phyloP scores from a whole-genome alignment of 495 filamentous ascomycete genomes.

The Sordaria brevicollis region DNA sequence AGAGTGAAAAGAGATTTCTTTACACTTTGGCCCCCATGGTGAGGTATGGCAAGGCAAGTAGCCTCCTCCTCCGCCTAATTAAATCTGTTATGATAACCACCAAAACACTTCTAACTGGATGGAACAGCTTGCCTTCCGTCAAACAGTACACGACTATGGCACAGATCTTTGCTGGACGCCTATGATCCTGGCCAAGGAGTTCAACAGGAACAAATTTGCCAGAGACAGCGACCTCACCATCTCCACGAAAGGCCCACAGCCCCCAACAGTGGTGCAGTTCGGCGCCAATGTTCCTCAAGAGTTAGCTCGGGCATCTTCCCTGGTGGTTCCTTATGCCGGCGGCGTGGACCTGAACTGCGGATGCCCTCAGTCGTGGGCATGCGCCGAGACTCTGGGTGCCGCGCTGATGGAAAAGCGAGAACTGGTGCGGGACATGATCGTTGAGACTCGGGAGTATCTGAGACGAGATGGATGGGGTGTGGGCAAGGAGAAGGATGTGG shows the following conservation, averaged over 20 bases:
- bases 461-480: slow-evolving; percentile 34
- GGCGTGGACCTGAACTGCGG: slow-evolving; percentile 62
- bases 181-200: slow-evolving; percentile 65
- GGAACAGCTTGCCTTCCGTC: slow-evolving; percentile 48
- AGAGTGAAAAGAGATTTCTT: slow-evolving; percentile 38
- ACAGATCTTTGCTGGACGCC: slow-evolving; percentile 58
- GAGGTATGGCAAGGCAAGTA: slow-evolving; percentile 45
- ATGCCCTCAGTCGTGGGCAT: slow-evolving; percentile 60
- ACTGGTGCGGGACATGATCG: slow-evolving; percentile 50
- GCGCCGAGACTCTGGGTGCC: slow-evolving; percentile 50
- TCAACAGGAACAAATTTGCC: slow-evolving; percentile 47
- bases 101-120: background rate
- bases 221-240: slow-evolving; percentile 44
- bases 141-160: slow-evolving; percentile 47
- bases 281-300: slow-evolving; percentile 45
- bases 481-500: slow-evolving; percentile 20
- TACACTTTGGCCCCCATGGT: slow-evolving; percentile 62
- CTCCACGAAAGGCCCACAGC: slow-evolving; percentile 32
- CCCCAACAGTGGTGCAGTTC: slow-evolving; percentile 54
- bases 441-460: slow-evolving; percentile 35
- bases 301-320: slow-evolving; percentile 47
- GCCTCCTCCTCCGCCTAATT: background rate
- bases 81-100: too few species aligned
- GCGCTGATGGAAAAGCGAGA: slow-evolving; percentile 50
- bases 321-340: slow-evolving; percentile 47